Evolutionary conservation across 108 stramenopile species (phyloP).

Genomic region (Stephanodiscus triporus): DNA sequence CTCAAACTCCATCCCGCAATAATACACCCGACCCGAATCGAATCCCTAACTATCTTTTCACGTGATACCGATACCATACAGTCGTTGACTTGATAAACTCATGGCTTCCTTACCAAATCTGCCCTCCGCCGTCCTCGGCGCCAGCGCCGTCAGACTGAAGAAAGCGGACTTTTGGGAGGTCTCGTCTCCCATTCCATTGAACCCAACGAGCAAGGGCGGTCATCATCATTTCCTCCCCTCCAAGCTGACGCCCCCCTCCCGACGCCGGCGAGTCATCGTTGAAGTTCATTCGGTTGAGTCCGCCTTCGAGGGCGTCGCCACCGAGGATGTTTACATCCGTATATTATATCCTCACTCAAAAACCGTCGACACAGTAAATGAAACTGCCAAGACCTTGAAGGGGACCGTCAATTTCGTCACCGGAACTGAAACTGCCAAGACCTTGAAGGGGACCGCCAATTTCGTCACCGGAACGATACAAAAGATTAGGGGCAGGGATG

Average conservation of each 20-base stretch:
- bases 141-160: no score
- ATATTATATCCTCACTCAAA: constrained; percentile 10
- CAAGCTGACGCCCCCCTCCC: constrained; percentile 28
- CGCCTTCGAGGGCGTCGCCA: constrained; percentile 11
- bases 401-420: constrained; percentile 19
- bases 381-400: constrained; percentile 25
- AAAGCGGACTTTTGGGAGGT: constrained; percentile 29
- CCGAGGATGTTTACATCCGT: neutral
- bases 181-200: constrained; percentile 16
- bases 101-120: no score
- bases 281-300: constrained; percentile 27
- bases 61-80: no score
- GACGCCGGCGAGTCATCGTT: constrained; percentile 27
- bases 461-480: constrained; percentile 12
- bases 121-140: no score
- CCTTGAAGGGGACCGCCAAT: constrained; percentile 9
- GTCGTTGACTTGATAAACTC: no score
- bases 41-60: no score
- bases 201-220: constrained; percentile 9
- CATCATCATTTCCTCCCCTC: constrained; percentile 25
- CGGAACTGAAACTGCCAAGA: constrained; percentile 17
- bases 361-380: constrained; percentile 16
- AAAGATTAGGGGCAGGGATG: constrained; percentile 19
- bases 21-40: no score
- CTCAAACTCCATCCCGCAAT: no score